Percentiles rank a stretch among this genome's conserved stretches.
phyloP scores from a whole-genome alignment of 2,329 filamentous ascomycete genomes.

The Colletotrichum sp. region DNA sequence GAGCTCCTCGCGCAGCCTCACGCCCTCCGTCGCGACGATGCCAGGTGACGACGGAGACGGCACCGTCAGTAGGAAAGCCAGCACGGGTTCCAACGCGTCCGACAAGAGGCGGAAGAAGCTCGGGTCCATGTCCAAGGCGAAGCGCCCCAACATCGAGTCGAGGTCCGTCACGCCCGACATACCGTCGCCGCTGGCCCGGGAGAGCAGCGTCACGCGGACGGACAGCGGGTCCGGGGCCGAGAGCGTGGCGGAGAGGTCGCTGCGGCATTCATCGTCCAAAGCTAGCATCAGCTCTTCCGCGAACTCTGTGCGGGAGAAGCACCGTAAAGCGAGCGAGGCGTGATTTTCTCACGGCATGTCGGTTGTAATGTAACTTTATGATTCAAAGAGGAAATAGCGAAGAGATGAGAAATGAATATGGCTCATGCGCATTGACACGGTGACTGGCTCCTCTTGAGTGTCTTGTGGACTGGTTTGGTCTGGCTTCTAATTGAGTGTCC shows the following conservation, averaged over 20 bases:
- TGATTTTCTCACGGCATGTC: background rate
- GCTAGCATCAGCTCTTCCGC: constrained; percentile 11
- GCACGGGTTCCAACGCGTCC: constrained; percentile 50
- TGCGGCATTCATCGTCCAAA: constrained; percentile 18
- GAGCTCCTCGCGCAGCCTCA: constrained; percentile 54
- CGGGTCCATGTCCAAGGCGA: constrained; percentile 43
- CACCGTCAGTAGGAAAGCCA: constrained; percentile 44
- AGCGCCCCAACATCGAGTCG: constrained; percentile 50
- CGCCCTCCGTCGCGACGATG: constrained; percentile 46
- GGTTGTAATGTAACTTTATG: constrained; percentile 5
- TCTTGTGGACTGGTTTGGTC: too few relatives aligned
- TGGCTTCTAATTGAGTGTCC: too few relatives aligned
- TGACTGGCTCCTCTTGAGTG: too few relatives aligned
- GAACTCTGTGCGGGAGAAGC: constrained; percentile 11
- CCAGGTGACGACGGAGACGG: constrained; percentile 36
- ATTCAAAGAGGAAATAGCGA: background rate
- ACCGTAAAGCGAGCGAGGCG: constrained; percentile 7
- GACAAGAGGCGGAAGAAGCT: constrained; percentile 57
- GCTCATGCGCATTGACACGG: background rate
- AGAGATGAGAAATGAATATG: constrained; percentile 12
- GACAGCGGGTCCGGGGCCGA: constrained; percentile 5
- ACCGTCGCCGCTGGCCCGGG: constrained; percentile 56
- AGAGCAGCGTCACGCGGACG: constrained; percentile 41
- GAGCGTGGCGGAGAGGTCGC: background rate
- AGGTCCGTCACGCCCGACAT: constrained; percentile 60